Base-by-base conservation (phyloP, 148 eudicot species). In the Agrostemma githago region DNA sequence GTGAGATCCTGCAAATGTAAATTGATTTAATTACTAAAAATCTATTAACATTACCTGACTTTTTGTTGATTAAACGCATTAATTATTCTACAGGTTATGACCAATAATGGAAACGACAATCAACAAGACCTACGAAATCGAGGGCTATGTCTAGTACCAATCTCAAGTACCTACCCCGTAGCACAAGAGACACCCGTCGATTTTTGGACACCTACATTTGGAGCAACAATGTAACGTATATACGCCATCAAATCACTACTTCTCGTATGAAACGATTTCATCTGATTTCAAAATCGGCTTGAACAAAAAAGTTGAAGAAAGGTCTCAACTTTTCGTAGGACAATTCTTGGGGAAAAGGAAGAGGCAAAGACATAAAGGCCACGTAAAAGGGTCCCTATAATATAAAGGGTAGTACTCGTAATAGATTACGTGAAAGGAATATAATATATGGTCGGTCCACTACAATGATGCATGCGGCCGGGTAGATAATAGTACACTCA, bases 191-290 rank as follows among this genome's bases (percentile, higher is more conserved):
- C 92, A 5, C 82, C 88, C 0, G 81, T 84, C 51, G 97, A 95
- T 84, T 89, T 92, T 73, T 95, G 97, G 99, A 86, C 99, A 54
- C 92, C 99, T 61, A 87, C 88, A 57, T 87, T 91, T 76, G 96
- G 96, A 76, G 88, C 77, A 66, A 73, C 84, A 76, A 51, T 46
- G 51, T 10, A 46, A 75, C 82, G 12, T 92, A n/a, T 0, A 26
- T 26, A 26, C 1, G 34, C 1, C 1, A 26, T 85, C 83, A 83
- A 86, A 41, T 66, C 12, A 12, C 19, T 65, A 65, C 19, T 53
- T 66, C 17, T 8, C 5, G 5, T 66, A 60, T 59, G 6, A 48
- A 15, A 56, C 65, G 58, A 62, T 48, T 58, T 59, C 26, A 51
- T 17, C 34, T 26, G 34, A 26, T 26, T 26, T 26, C 34, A 26